A percentile compares a stretch with the other conserved stretches of the same genome.
phyloP scores from a whole-genome alignment of 805 yeast genomes.

The Groenewaldozyma salmanticensis region DNA sequence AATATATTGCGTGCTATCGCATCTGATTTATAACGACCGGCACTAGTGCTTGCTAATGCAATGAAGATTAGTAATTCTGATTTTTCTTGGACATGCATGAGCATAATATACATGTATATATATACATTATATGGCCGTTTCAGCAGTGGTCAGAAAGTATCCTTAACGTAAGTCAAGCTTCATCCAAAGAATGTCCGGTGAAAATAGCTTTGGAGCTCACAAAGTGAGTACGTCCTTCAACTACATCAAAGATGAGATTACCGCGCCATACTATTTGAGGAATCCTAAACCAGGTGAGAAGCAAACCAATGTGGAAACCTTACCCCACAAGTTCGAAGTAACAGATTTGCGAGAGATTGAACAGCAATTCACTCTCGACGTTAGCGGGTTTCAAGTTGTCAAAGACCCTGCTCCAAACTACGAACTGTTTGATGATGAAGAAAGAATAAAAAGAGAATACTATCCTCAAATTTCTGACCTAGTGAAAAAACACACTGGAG shows the following conservation, averaged over 20 bases:
- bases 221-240: conserved; percentile 1
- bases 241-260: conserved; percentile 3
- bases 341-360: conserved; percentile 6
- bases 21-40: too few species aligned
- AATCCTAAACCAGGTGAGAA: conserved; percentile 6
- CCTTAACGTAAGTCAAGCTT: too few species aligned
- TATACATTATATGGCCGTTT: too few species aligned
- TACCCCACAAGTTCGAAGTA: conserved; percentile 1
- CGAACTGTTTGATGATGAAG: conserved; percentile 13
- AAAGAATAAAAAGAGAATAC: conserved; percentile 13
- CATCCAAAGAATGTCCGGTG: too few species aligned
- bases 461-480: conserved; percentile 15
- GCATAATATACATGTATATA: too few species aligned
- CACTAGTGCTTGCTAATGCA: too few species aligned
- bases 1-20: too few species aligned
- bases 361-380: conserved; percentile 3
- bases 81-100: too few species aligned
- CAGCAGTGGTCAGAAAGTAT: too few species aligned
- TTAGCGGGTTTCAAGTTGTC: conserved; percentile 6
- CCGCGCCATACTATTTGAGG: conserved; percentile 4
- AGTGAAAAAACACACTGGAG: conserved; percentile 17
- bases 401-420: conserved; percentile 5
- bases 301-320: conserved; percentile 2
- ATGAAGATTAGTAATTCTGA: too few species aligned
- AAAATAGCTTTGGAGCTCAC: too few species aligned